Percentiles rank a stretch among this genome's conserved stretches.
Conservation (phyloP, 345 rosid genomes). For the Linum lewisii region DNA sequence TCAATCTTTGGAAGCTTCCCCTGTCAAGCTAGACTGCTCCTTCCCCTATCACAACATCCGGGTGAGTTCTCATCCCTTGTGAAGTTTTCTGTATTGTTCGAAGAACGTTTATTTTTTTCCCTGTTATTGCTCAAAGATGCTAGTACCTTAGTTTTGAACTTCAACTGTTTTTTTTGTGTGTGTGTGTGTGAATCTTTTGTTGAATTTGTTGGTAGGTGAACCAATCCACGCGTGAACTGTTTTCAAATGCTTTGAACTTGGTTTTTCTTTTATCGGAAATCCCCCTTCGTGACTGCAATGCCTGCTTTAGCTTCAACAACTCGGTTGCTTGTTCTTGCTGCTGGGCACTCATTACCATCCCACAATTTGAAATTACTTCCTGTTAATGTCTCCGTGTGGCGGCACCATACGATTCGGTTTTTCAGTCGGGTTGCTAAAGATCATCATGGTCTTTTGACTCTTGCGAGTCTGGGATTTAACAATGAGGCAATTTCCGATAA, state of each 20-base stretch:
- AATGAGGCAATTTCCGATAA: slow-evolving; percentile 16
- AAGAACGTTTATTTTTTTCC: no score
- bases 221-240: neutral
- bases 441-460: slow-evolving; percentile 41
- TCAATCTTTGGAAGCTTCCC: neutral
- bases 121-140: neutral
- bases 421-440: slow-evolving; percentile 29
- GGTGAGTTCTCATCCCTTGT: neutral
- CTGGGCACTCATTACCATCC: slow-evolving; percentile 41
- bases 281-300: slow-evolving; percentile 38
- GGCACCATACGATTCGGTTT: slow-evolving; percentile 29
- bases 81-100: neutral
- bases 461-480: slow-evolving; percentile 51
- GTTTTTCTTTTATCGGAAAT: no score
- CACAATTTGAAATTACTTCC: slow-evolving; percentile 33
- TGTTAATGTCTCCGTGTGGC: slow-evolving; percentile 32
- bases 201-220: neutral
- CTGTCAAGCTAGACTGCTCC: neutral
- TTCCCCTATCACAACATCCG: neutral
- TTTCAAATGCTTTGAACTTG: neutral
- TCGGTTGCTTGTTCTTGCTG: slow-evolving; percentile 55
- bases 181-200: neutral
- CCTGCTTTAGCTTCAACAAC: slow-evolving; percentile 34
- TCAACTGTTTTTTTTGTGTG: no score
- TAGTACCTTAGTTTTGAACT: neutral